A percentile compares a stretch with the other conserved stretches of the same genome.
phyloP scores from a whole-genome alignment of 106 monocot genomes.

The Dendrobium officinale region DNA sequence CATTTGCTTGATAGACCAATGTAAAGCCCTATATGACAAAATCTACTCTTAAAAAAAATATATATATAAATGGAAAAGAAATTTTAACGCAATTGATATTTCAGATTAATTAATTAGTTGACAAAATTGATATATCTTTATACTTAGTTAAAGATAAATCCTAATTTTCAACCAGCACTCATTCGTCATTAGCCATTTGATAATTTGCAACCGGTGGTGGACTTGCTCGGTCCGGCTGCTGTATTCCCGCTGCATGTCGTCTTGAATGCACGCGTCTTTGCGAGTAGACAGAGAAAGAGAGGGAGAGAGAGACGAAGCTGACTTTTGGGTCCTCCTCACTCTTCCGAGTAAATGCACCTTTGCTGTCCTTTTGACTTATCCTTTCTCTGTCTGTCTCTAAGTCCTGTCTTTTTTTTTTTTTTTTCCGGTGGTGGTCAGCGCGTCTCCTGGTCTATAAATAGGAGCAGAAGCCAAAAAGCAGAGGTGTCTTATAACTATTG shows the following conservation, averaged over 20 bases:
- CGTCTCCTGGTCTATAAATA: constrained; percentile 6
- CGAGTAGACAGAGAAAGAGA: not conserved
- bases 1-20: no score
- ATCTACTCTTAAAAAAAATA: no score
- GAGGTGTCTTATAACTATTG: not conserved
- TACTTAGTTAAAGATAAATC: no score
- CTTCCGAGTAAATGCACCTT: constrained; percentile 12
- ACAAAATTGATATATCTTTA: no score
- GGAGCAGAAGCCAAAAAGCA: not conserved
- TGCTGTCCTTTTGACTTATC: not conserved
- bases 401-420: not conserved
- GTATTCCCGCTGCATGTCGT: not conserved
- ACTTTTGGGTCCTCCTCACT: not conserved
- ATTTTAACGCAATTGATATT: no score
- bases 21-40: no score
- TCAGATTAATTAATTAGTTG: no score
- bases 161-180: no score
- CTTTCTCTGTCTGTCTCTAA: not conserved
- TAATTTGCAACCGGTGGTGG: no score
- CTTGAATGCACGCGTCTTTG: not conserved
- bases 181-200: no score
- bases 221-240: no score
- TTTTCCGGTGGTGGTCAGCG: not conserved
- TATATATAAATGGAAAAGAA: no score
- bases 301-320: not conserved